These are phyloP conservation scores for Arabidopsis suecica DNA, from an alignment of 345 rosid genomes.

Conservation along the genomic window DNA sequence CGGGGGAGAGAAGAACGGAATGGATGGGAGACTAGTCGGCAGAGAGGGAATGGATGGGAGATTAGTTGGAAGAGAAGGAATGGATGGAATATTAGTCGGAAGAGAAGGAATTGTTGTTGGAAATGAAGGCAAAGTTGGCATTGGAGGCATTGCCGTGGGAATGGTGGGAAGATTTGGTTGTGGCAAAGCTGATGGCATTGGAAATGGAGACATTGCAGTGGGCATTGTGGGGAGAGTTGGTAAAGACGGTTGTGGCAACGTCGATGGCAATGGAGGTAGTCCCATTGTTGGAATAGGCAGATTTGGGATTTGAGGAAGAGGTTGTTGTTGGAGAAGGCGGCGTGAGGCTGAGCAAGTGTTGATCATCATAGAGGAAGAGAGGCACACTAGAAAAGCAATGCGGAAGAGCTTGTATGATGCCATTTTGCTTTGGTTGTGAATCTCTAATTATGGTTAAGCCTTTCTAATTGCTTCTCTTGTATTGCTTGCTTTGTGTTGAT, in stretches of 20 bases:
- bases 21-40: slow-evolving; percentile 20
- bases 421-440: slow-evolving; percentile 32
- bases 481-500: slow-evolving; percentile 19
- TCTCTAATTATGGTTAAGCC: background rate
- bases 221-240: slow-evolving; percentile 15
- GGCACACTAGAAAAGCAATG: slow-evolving; percentile 27
- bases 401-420: slow-evolving; percentile 37
- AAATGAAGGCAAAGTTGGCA: slow-evolving; percentile 24
- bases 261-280: slow-evolving; percentile 36
- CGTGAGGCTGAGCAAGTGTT: slow-evolving; percentile 35
- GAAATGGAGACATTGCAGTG: slow-evolving; percentile 4
- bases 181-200: slow-evolving; percentile 26
- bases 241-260: slow-evolving; percentile 28
- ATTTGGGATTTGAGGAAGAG: slow-evolving; percentile 42
- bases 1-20: slow-evolving; percentile 33
- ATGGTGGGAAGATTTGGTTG: slow-evolving; percentile 23
- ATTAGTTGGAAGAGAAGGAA: slow-evolving; percentile 22
- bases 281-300: slow-evolving; percentile 36
- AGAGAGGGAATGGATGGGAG: slow-evolving; percentile 26
- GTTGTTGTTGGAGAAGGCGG: slow-evolving; percentile 42
- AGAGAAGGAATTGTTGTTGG: slow-evolving; percentile 25
- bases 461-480: slow-evolving; percentile 15
- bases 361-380: slow-evolving; percentile 34
- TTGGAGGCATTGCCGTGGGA: slow-evolving; percentile 11
- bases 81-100: slow-evolving; percentile 23